Evolutionary conservation across 768 basidiomycete species (phyloP).

Genomic region (Ramaria sp.): DNA sequence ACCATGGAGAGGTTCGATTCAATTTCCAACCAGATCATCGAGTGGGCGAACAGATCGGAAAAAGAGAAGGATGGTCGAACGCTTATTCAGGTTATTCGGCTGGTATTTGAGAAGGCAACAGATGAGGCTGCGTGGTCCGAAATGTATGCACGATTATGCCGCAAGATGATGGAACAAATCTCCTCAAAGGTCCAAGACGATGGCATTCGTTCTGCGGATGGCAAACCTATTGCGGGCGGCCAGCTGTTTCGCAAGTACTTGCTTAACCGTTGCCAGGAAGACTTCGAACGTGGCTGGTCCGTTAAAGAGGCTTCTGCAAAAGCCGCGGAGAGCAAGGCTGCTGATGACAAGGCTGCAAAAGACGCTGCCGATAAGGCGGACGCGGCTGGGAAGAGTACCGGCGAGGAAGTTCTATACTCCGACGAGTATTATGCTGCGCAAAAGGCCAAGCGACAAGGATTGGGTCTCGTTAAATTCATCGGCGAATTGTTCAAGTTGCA

Average conservation of each 20-base stretch:
- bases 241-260: constrained; percentile 95
- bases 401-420: constrained; percentile 74
- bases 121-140: constrained; percentile 93
- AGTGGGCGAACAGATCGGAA: constrained; percentile 90
- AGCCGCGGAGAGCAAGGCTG: constrained; percentile 76
- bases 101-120: constrained; percentile 95
- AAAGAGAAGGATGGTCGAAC: constrained; percentile 90
- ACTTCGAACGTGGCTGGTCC: constrained; percentile 94
- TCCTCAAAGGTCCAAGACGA: constrained; percentile 83
- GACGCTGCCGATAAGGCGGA: constrained; percentile 49
- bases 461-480: constrained; percentile 96
- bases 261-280: constrained; percentile 92
- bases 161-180: constrained; percentile 93
- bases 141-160: constrained; percentile 94
- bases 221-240: constrained; percentile 86
- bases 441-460: constrained; percentile 94
- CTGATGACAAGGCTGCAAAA: constrained; percentile 74
- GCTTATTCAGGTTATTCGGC: constrained; percentile 89
- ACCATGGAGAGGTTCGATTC: constrained; percentile 96
- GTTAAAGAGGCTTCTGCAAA: constrained; percentile 79
- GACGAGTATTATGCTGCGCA: constrained; percentile 95
- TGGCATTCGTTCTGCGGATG: constrained; percentile 68
- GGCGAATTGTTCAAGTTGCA: constrained; percentile 98
- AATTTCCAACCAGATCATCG: constrained; percentile 90
- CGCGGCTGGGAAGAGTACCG: constrained; percentile 33